These are phyloP conservation scores for Torulaspora franciscae DNA, from an alignment of 805 yeast species.

Conservation along the genomic window DNA sequence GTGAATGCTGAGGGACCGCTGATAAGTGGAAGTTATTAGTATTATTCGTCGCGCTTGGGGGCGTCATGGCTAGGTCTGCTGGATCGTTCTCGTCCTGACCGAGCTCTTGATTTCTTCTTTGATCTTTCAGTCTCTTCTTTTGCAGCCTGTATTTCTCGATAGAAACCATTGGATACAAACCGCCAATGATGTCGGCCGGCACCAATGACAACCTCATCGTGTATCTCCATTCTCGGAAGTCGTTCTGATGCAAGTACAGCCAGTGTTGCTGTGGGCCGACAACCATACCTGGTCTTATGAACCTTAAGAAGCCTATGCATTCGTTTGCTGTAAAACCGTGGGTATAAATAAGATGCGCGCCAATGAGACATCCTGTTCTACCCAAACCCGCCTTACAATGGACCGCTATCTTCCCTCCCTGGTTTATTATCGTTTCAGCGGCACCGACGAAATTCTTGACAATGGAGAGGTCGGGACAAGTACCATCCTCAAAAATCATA, in stretches of 20 bases:
- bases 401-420: slow-evolving; percentile 94
- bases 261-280: slow-evolving; percentile 99
- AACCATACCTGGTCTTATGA: slow-evolving; percentile 99
- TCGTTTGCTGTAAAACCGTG: slow-evolving; percentile 97
- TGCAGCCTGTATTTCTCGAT: slow-evolving; percentile 59
- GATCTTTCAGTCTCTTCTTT: slow-evolving; percentile 36
- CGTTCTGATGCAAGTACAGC: slow-evolving; percentile 93
- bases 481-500: slow-evolving; percentile 96
- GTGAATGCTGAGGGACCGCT: slow-evolving; percentile 82
- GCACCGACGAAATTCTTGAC: slow-evolving; percentile 93
- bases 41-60: slow-evolving; percentile 36
- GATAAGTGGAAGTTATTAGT: slow-evolving; percentile 29
- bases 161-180: slow-evolving; percentile 55
- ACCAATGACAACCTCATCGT: slow-evolving; percentile 75
- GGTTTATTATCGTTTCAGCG: slow-evolving; percentile 78
- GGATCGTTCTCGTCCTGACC: slow-evolving; percentile 17
- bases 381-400: slow-evolving; percentile 99
- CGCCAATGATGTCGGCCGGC: slow-evolving; percentile 64
- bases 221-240: slow-evolving; percentile 92
- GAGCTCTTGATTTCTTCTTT: slow-evolving; percentile 26
- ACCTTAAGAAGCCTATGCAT: slow-evolving; percentile 93
- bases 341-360: slow-evolving; percentile 93
- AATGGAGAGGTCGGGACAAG: slow-evolving; percentile 91
- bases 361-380: slow-evolving; percentile 95
- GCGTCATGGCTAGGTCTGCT: slow-evolving; percentile 30